Evolutionary conservation across 116 monocot genomes (phyloP).

Genomic region (Papilionanthe hybrid): DNA sequence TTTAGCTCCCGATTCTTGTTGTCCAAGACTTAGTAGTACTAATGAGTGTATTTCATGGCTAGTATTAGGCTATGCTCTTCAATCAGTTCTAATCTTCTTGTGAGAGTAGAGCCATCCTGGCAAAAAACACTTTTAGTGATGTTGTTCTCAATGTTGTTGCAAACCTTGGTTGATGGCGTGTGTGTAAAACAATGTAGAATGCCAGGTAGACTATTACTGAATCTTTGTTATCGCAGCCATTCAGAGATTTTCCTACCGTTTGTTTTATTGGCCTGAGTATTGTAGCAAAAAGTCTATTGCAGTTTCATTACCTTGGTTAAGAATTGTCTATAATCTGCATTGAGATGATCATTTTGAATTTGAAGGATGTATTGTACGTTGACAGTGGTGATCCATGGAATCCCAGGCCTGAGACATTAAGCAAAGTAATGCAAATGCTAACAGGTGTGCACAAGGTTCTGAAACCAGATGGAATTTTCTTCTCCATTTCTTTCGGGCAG

Average conservation of each 20-base stretch:
- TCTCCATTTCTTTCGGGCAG: constrained; percentile 96
- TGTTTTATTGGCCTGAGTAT: too few relatives aligned
- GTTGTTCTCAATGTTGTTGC: too few relatives aligned
- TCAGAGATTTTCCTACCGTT: too few relatives aligned
- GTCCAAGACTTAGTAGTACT: too few relatives aligned
- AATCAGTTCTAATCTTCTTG: too few relatives aligned
- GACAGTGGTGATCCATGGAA: constrained; percentile 99
- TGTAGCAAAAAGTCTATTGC: too few relatives aligned
- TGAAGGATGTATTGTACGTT: constrained; percentile 88
- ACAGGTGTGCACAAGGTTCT: constrained; percentile 74
- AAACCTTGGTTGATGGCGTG: too few relatives aligned
- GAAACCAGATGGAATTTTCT: constrained; percentile 71
- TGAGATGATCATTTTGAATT: constrained; percentile 19
- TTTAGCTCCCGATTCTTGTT: neutral
- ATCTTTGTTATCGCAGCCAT: too few relatives aligned
- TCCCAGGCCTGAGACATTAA: constrained; percentile 54
- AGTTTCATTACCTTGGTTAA: neutral
- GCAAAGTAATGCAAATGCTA: constrained; percentile 84
- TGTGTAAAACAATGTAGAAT: neutral
- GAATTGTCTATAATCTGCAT: constrained; percentile 1
- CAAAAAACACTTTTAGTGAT: too few relatives aligned
- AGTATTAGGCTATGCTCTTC: too few relatives aligned
- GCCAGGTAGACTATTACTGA: neutral
- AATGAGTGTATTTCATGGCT: too few relatives aligned
- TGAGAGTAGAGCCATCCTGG: too few relatives aligned